Evolutionary conservation across 257 asterid species (phyloP).

Genomic region (Petrea volubilis): DNA sequence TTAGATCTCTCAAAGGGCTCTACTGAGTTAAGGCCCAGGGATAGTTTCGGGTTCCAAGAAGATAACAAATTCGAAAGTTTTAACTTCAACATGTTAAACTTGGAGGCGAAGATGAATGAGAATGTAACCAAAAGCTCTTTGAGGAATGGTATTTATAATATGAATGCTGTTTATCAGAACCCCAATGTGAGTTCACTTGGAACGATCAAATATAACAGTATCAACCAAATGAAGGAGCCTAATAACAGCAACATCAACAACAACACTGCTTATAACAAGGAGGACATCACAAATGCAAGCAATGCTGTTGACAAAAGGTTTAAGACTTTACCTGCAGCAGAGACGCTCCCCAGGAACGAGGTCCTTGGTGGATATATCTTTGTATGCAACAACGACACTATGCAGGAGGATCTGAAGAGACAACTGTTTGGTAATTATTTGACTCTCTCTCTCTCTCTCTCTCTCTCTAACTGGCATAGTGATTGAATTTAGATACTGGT

Average conservation of each 20-base stretch:
- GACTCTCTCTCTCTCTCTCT: background rate
- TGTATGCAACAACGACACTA: constrained; percentile 96
- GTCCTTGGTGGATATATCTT: constrained; percentile 94
- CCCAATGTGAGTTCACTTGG: constrained; percentile 44
- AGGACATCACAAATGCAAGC: constrained; percentile 43
- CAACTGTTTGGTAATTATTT: constrained; percentile 74
- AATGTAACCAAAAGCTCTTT: constrained; percentile 43
- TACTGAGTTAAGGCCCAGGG: constrained; percentile 61
- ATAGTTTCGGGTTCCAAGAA: constrained; percentile 59
- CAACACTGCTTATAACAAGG: constrained; percentile 43
- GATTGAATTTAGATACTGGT: background rate
- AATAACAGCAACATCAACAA: constrained; percentile 27
- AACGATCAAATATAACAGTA: constrained; percentile 45
- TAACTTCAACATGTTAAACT: constrained; percentile 70
- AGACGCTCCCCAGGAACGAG: constrained; percentile 92
- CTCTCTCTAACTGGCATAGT: background rate
- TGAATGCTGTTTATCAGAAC: constrained; percentile 66
- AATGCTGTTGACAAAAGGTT: constrained; percentile 79
- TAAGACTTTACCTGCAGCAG: constrained; percentile 92
- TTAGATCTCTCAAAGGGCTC: constrained; percentile 77
- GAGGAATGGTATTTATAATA: constrained; percentile 52
- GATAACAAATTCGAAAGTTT: constrained; percentile 79
- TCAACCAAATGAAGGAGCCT: constrained; percentile 53
- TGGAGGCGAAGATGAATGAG: constrained; percentile 66
- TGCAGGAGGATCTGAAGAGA: constrained; percentile 95